Evolutionary conservation across 1,284 basidiomycete genomes (phyloP), one percentile per base, ranked within the genome.

Genomic region (Sporisorium exsertum): DNA sequence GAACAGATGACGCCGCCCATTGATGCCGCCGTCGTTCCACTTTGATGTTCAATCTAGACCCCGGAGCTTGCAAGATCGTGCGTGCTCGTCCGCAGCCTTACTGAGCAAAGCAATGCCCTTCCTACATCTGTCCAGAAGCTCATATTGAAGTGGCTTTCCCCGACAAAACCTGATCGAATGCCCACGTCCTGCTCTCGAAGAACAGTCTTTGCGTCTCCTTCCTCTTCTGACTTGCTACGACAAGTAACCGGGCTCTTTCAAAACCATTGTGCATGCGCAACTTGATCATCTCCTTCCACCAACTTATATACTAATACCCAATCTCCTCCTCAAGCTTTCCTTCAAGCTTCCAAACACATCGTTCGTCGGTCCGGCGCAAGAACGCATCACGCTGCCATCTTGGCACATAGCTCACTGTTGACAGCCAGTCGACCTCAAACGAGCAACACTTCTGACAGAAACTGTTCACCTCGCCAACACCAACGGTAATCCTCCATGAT

Each of bases 401-500:
- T 27, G 24, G 45, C 12, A 15, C 7, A 47, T 13, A 12, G 5
- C 13, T 13, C 22, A 29, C 10, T 9, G 47, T 8, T 18, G 27
- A 18, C 26, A 29, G 27, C 18, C 47, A 2, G 18, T n/a, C 18
- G 16, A 9, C 26, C 16, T 40, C 18, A n/a, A 40, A 8, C 18
- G 2, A 40, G 37, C 37, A 18, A n/a, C 4, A n/a, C 15, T 8
- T 16, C 15, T 12, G 16, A 4, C 16, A 40, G 5, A 4, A n/a
- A 27, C 5, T 32, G 29, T 32, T 10, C 10, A n/a, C 20, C 5
- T 52, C 51, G 33, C 29, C 24, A 8, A 9, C n/a, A 40, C 22
- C 24, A 12, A 56, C 37, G 16, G n/a, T 4, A 10, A 12, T 2
- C 7, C 18, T 8, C 32, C 55, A 72, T 52, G 24, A 72, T 68